Evolutionary conservation across 345 rosid genomes (phyloP).

Genomic region (Arabis hirsuta): DNA sequence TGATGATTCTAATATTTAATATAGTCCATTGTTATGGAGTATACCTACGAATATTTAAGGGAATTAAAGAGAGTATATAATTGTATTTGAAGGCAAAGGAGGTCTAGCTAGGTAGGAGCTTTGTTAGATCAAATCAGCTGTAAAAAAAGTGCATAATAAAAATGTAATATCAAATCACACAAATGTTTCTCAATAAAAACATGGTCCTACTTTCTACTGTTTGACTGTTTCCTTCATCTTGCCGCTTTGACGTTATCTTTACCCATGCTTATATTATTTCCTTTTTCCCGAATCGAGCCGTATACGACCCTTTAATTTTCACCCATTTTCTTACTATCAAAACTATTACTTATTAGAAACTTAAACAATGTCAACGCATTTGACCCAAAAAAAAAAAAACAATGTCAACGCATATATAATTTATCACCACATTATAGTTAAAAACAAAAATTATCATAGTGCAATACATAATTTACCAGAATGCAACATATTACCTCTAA

Average conservation of each 20-base stretch:
- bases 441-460: too few relatives aligned
- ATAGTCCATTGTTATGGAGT: slow-evolving; percentile 3
- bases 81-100: slow-evolving; percentile 26
- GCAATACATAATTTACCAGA: too few relatives aligned
- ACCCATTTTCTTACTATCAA: neutral
- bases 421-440: neutral
- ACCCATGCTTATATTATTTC: slow-evolving; percentile 35
- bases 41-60: neutral
- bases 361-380: neutral
- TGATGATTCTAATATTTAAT: neutral
- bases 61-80: slow-evolving; percentile 5
- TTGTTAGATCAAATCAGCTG: slow-evolving; percentile 47
- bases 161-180: slow-evolving; percentile 45
- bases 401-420: neutral
- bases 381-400: too few relatives aligned
- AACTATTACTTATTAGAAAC: neutral
- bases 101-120: slow-evolving; percentile 41
- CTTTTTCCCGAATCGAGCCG: neutral
- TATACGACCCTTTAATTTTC: slow-evolving; percentile 16
- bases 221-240: slow-evolving; percentile 45
- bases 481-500: too few relatives aligned
- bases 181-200: slow-evolving; percentile 44
- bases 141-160: slow-evolving; percentile 41
- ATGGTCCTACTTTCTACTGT: slow-evolving; percentile 42
- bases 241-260: slow-evolving; percentile 40